A percentile compares a stretch with the other conserved stretches of the same genome.
Evolutionary conservation across 2,329 filamentous ascomycete genomes (phyloP).

Genomic region (Elsinoe australis): DNA sequence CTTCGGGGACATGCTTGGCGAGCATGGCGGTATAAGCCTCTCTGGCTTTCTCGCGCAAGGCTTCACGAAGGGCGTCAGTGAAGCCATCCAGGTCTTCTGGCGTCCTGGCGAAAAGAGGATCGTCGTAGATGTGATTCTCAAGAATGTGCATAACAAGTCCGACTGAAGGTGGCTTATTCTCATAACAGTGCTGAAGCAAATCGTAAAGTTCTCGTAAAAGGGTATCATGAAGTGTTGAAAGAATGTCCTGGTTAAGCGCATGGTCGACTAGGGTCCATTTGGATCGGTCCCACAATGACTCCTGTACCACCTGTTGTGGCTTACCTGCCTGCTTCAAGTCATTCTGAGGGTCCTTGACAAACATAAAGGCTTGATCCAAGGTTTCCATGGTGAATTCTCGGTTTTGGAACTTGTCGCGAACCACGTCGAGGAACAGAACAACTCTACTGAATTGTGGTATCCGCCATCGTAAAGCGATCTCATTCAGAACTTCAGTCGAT

Average conservation of each 20-base stretch:
- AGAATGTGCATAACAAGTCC: conserved; percentile 73
- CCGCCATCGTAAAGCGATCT: conserved; percentile 81
- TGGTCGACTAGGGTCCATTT: conserved; percentile 46
- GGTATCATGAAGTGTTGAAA: conserved; percentile 69
- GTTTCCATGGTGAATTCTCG: conserved; percentile 74
- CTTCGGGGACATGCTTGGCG: conserved; percentile 68
- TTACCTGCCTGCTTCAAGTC: conserved; percentile 54
- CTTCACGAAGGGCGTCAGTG: conserved; percentile 61
- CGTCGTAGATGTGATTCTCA: conserved; percentile 71
- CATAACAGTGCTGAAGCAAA: conserved; percentile 80
- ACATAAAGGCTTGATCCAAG: conserved; percentile 74
- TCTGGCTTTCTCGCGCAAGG: conserved; percentile 64
- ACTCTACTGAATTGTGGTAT: conserved; percentile 74
- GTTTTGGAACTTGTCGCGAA: conserved; percentile 75
- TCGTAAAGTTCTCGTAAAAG: conserved; percentile 82
- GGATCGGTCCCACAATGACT: conserved; percentile 42
- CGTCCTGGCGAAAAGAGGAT: conserved; percentile 65
- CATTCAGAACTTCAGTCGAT: conserved; percentile 73
- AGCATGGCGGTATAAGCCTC: conserved; percentile 75
- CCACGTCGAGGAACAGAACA: conserved; percentile 75
- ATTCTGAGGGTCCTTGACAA: conserved; percentile 61
- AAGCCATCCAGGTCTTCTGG: conserved; percentile 66
- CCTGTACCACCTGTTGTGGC: conserved; percentile 37
- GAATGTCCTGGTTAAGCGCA: conserved; percentile 61
- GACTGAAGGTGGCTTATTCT: conserved; percentile 74